Base-by-base conservation (phyloP, 1,139 yeast species). In the Hemisphaericaspora xylofermentans region DNA sequence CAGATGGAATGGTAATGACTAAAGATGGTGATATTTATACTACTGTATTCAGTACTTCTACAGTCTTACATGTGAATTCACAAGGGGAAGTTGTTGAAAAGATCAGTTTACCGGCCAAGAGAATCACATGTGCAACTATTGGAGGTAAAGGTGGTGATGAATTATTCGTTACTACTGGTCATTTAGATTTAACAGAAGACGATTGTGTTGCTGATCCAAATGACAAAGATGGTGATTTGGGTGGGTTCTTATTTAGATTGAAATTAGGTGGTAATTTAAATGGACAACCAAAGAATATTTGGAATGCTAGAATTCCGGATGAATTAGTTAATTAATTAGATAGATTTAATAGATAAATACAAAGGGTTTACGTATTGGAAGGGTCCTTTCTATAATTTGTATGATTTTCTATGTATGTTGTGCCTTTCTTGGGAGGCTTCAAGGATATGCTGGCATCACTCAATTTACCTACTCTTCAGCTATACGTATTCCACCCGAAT, bases 1-100 rank as follows among this genome's bases (percentile, higher is more conserved):
- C 97, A 0, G 98, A 91, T 60, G 98, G 98, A 27, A 71, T 86
- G 51, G 71, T 82, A 16, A 65, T 85, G 48, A 80, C 87, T 38
- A 61, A 63, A 8, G 72, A 78, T 36, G 86, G 83, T n/a, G 72
- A 79, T 43, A 59, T 91, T 29, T 87, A 78, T 65, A 66, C 82
- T 2, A 86, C 95, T 0, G 76, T 87, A 8, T 89, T 84, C 78
- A 74, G 81, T 27, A 73, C 84, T 1, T 60, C 70, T 29, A 60
- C 76, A 17, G 80, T 89, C 9, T 69, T 79, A 31, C 79, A 79
- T 51, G 68, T 79, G 44, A 68, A 77, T 45, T 41, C 70, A 8
- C 44, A 58, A 0, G 93, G 91, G 1, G 56, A 71, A 39, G 57
- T 84, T 22, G 59, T 80, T 16, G 75, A 76, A 49, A 74, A 72